Evolutionary conservation across 2,329 filamentous ascomycete genomes (phyloP), one percentile per base, ranked within the genome.

Genomic region (Pleomassaria siparia): DNA sequence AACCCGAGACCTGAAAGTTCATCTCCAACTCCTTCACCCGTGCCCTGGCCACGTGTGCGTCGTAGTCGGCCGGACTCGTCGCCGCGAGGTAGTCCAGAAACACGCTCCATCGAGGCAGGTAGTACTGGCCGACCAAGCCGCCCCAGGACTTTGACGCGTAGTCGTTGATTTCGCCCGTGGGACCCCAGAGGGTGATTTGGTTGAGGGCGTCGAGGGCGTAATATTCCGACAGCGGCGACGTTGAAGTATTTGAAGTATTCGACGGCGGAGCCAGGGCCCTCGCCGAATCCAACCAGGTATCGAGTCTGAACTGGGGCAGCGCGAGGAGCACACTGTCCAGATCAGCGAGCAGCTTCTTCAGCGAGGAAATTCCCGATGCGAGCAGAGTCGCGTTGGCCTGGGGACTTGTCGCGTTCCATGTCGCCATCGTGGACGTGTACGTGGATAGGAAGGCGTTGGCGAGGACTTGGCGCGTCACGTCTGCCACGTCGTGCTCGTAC

Each of bases 181-280:
- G 76, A 0, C 76, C 76, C 77, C 77, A 80, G 10, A 76, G 66
- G 5, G 78, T 80, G 47, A 80, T 64, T 49, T 80, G 77, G 40
- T 79, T 79, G 11, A 74, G 66, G 6, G 77, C 76, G 37, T 78
- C 70, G 58, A 75, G 76, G 45, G 74, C 70, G 33, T 74, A 70
- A 51, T 73, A 75, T 16, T 70, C 58, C 16, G 69, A 18, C 5
- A 35, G 15, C 46, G 15, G 75, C 73, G 37, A 77, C 69, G 55
- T 74, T 75, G 45, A 73, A 68, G n/a, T 12, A 26, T 9, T 13
- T 15, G 73, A 66, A 48, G 72, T 73, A 16, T 68, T 56, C 12
- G 68, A 40, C 37, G 26, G 13, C 16, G 15, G 12, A 39, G 63
- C 67, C 52, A 56, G 69, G 2, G 67, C 48, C 3, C 68, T 66